phyloP scores from a whole-genome alignment of 768 basidiomycete genomes.

The Asterophora lycoperdoides region DNA sequence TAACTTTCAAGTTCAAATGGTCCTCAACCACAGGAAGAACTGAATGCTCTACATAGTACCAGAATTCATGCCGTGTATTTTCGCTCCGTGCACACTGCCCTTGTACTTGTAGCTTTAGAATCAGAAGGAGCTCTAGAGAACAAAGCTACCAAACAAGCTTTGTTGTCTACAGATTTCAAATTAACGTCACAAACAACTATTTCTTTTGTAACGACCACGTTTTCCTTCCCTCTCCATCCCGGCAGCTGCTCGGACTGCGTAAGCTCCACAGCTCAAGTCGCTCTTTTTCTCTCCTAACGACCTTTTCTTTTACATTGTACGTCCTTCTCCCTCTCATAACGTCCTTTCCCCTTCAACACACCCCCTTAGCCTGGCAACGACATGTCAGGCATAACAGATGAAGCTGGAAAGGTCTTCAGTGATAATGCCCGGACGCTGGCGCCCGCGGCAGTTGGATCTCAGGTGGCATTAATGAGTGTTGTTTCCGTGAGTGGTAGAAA shows the following conservation, averaged over 20 bases:
- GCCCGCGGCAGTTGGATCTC: constrained; percentile 77
- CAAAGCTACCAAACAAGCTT: background rate
- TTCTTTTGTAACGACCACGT: constrained; percentile 10
- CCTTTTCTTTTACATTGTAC: constrained; percentile 1
- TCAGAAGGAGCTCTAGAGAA: constrained; percentile 4
- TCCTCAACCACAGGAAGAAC: too few species aligned
- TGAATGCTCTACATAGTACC: too few species aligned
- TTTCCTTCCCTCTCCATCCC: constrained; percentile 6
- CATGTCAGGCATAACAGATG: constrained; percentile 34
- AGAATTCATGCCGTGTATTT: too few species aligned
- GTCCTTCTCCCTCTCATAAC: background rate
- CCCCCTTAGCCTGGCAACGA: constrained; percentile 3
- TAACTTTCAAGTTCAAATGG: too few species aligned
- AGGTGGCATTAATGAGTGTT: constrained; percentile 68
- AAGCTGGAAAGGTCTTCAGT: constrained; percentile 37
- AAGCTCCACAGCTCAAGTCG: constrained; percentile 9
- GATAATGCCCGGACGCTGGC: constrained; percentile 61
- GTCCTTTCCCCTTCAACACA: constrained; percentile 7
- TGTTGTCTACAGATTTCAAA: background rate
- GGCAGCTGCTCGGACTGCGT: constrained; percentile 1
- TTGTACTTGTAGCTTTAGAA: too few species aligned
- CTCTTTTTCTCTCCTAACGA: constrained; percentile 12
- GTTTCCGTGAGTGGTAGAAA: constrained; percentile 53
- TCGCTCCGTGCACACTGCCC: too few species aligned
- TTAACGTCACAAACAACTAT: constrained; percentile 8